Conservation (phyloP, 148 eudicot genomes). For the Persicaria tinctoria region DNA sequence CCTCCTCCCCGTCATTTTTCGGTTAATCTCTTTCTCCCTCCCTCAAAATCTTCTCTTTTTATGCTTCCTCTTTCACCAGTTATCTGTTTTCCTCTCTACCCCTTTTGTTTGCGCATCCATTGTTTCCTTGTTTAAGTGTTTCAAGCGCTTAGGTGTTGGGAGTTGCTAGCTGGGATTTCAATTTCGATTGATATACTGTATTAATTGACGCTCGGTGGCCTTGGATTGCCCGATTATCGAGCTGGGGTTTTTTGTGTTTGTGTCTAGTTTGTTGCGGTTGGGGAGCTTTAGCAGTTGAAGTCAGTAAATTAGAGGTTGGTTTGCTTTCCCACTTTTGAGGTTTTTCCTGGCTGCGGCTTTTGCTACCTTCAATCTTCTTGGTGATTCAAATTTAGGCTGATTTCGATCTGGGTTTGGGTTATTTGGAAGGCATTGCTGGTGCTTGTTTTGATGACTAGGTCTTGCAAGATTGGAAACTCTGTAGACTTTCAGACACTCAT, state of each 20-base stretch:
- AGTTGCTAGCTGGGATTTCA: background rate
- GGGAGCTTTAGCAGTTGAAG: background rate
- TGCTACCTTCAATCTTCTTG: background rate
- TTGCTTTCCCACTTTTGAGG: background rate
- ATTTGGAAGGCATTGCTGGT: background rate
- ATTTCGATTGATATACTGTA: background rate
- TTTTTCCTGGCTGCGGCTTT: background rate
- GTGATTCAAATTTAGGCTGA: background rate
- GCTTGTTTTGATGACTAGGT: background rate
- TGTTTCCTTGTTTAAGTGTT: background rate
- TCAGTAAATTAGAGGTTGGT: background rate
- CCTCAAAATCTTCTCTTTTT: background rate
- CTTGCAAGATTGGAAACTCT: background rate
- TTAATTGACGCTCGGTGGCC: background rate
- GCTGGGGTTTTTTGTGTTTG: background rate
- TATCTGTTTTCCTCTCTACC: background rate
- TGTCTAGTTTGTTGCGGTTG: background rate
- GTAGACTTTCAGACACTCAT: background rate
- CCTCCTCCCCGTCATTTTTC: background rate
- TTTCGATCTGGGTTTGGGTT: background rate
- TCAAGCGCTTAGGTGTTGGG: background rate
- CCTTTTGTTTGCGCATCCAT: background rate
- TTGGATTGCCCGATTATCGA: background rate
- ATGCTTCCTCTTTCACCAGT: background rate
- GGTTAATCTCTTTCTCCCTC: constrained; percentile 1